Evolutionary conservation across 176 grass and related monocot genomes (phyloP).

Genomic region (Hordeum marinum): DNA sequence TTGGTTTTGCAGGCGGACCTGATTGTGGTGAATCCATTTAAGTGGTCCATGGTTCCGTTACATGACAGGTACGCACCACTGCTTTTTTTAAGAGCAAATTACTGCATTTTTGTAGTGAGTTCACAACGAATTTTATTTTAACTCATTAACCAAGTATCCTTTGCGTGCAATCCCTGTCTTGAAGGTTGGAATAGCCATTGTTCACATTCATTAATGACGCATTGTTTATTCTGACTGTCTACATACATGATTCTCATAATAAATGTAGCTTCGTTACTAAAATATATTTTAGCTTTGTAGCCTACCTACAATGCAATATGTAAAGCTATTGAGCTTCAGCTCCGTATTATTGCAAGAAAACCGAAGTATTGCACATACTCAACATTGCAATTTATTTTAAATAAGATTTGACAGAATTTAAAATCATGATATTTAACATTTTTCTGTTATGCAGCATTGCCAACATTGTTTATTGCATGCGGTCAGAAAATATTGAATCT

Average conservation of each 20-base stretch:
- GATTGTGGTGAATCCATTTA: slow-evolving; percentile 80
- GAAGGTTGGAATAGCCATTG: background rate
- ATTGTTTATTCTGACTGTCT: background rate
- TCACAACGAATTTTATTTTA: background rate
- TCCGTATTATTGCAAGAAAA: background rate
- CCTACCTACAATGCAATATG: background rate
- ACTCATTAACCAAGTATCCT: background rate
- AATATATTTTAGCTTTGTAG: background rate
- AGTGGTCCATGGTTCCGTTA: slow-evolving; percentile 85
- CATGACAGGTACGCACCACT: slow-evolving; percentile 64
- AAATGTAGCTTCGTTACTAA: background rate
- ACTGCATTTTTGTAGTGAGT: background rate
- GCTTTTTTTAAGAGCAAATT: background rate
- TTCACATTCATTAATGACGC: background rate
- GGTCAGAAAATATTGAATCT: slow-evolving; percentile 54
- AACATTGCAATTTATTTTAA: background rate
- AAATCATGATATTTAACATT: background rate
- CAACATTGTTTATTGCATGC: slow-evolving; percentile 53
- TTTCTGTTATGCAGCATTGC: slow-evolving; percentile 21
- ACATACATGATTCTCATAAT: background rate
- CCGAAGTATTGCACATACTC: background rate
- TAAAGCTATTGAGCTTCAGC: background rate
- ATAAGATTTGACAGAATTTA: background rate
- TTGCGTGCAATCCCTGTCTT: background rate
- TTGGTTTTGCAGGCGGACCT: slow-evolving; percentile 66